Conservation (phyloP, 2,329 filamentous ascomycete genomes). For the Xylariales sp. region DNA sequence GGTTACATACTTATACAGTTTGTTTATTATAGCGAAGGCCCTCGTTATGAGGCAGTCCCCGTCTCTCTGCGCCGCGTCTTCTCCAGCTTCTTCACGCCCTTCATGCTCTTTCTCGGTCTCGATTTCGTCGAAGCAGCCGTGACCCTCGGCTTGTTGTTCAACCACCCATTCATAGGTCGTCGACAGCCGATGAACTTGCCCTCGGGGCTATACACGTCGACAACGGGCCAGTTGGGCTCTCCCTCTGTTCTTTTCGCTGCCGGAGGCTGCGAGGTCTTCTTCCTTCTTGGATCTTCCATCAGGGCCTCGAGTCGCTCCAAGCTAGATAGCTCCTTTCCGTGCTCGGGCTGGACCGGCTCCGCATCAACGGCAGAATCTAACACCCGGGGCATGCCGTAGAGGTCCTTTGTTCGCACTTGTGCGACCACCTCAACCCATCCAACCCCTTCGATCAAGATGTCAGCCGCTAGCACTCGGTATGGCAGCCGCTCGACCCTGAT, state of each 20-base stretch:
- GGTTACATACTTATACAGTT: no score
- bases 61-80: conserved; percentile 32
- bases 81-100: conserved; percentile 49
- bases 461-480: conserved; percentile 73
- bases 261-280: conserved; percentile 10
- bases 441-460: conserved; percentile 85
- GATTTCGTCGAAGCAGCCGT: conserved; percentile 42
- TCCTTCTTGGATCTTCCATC: conserved; percentile 9
- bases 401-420: conserved; percentile 64
- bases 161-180: conserved; percentile 66
- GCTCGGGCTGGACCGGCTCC: conserved; percentile 11
- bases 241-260: conserved; percentile 10
- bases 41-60: no score
- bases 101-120: conserved; percentile 68
- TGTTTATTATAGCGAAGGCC: no score
- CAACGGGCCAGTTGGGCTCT: conserved; percentile 54
- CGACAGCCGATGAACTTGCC: conserved; percentile 72
- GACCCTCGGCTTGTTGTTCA: conserved; percentile 54
- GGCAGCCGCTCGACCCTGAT: conserved; percentile 66
- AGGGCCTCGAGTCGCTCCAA: conserved; percentile 18
- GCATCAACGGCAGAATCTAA: conserved; percentile 1
- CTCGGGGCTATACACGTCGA: conserved; percentile 82
- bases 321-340: conserved; percentile 14
- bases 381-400: conserved; percentile 24
- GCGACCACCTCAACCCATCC: conserved; percentile 88